Evolutionary conservation across 192 early-diverging fungal species (phyloP).

Genomic region (Mortierella antarctica): DNA sequence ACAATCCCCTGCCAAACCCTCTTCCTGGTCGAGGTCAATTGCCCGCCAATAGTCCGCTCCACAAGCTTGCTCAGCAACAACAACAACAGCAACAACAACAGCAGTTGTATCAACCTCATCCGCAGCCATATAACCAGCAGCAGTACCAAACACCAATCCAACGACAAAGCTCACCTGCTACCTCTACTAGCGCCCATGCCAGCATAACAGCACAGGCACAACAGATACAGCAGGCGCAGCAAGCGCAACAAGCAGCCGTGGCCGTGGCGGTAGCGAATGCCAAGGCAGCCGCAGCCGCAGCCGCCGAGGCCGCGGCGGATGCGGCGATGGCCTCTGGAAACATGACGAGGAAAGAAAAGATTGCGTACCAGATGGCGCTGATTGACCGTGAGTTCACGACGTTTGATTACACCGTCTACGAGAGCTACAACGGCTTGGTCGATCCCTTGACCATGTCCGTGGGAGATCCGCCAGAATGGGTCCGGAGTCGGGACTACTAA

Average conservation of each 20-base stretch:
- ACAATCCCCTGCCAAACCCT: slow-evolving; percentile 16
- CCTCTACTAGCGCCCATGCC: neutral
- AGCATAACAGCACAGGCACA: neutral
- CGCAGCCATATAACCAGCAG: neutral
- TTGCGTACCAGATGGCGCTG: slow-evolving; percentile 71
- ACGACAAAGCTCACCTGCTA: slow-evolving; percentile 11
- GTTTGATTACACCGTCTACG: slow-evolving; percentile 88
- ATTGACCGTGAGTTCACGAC: slow-evolving; percentile 78
- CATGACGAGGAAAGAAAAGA: slow-evolving; percentile 56
- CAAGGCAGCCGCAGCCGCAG: slow-evolving; percentile 1
- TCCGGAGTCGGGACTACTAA: slow-evolving; percentile 47
- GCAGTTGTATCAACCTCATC: slow-evolving; percentile 7
- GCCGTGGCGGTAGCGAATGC: neutral
- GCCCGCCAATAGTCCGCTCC: neutral
- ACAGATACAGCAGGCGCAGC: neutral
- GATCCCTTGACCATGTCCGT: slow-evolving; percentile 69
- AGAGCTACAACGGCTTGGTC: slow-evolving; percentile 74
- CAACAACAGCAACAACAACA: slow-evolving; percentile 22
- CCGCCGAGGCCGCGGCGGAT: slow-evolving; percentile 10
- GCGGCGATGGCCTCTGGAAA: slow-evolving; percentile 23
- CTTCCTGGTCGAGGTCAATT: neutral
- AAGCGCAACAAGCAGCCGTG: neutral
- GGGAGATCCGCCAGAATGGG: slow-evolving; percentile 78
- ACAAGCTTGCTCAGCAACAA: slow-evolving; percentile 20
- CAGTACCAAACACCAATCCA: slow-evolving; percentile 12